Evolutionary conservation across 495 filamentous ascomycete genomes (phyloP).

Genomic region (Darksidea phi): DNA sequence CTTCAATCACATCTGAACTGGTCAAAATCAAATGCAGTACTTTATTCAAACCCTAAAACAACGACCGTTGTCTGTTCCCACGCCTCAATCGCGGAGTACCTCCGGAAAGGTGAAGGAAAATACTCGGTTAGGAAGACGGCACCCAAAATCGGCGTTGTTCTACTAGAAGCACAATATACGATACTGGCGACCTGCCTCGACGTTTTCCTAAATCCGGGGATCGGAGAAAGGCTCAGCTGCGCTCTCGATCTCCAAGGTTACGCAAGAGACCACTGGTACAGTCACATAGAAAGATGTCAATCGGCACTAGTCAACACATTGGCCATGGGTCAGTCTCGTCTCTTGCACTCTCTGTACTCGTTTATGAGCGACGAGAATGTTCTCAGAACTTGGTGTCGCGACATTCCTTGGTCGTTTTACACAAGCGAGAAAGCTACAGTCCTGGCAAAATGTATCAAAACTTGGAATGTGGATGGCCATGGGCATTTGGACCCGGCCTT

Average conservation of each 20-base stretch:
- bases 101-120: background rate
- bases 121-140: background rate
- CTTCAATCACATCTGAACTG: background rate
- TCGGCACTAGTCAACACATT: too few relatives aligned
- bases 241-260: too few relatives aligned
- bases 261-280: too few relatives aligned
- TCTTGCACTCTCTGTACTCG: background rate
- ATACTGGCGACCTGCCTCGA: background rate
- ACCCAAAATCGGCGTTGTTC: background rate
- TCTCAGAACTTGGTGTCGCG: background rate
- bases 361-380: background rate
- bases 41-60: background rate
- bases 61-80: background rate
- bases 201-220: too few relatives aligned
- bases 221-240: too few relatives aligned
- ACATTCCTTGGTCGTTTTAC: background rate
- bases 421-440: background rate
- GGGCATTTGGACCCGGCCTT: too few relatives aligned
- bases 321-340: background rate
- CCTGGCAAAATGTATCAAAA: background rate
- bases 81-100: conserved; percentile 2
- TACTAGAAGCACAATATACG: background rate
- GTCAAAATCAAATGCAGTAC: too few relatives aligned
- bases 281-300: background rate
- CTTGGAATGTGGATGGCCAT: background rate